Percentiles rank a stretch among this genome's conserved stretches.
These are phyloP conservation scores for Pyronema omphalodes DNA, from an alignment of 495 filamentous ascomycete genomes.

Conservation along the genomic window DNA sequence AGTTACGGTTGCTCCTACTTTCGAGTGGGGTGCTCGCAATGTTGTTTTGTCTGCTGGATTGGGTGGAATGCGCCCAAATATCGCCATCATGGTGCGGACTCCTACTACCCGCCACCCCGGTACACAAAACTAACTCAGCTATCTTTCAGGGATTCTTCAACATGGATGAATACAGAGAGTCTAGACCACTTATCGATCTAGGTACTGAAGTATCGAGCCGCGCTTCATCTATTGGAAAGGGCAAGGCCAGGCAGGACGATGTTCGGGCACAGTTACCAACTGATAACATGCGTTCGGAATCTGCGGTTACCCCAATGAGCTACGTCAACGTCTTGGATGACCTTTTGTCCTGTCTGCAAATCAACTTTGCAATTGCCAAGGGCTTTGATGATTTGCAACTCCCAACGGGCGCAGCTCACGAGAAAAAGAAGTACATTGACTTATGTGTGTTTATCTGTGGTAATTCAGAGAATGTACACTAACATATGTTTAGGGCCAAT, in stretches of 20 bases:
- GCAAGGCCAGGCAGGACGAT: conserved; percentile 6
- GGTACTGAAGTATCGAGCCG: conserved; percentile 19
- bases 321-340: conserved; percentile 80
- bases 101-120: background rate
- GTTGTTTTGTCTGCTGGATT: conserved; percentile 63
- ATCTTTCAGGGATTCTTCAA: conserved; percentile 40
- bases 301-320: conserved; percentile 42
- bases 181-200: conserved; percentile 35
- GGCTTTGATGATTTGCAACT: conserved; percentile 63
- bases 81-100: conserved; percentile 38
- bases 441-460: conserved; percentile 38
- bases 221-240: conserved; percentile 21
- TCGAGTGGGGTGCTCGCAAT: conserved; percentile 77
- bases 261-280: conserved; percentile 34
- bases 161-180: conserved; percentile 48
- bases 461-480: background rate
- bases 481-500: conserved; percentile 3
- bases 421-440: conserved; percentile 65
- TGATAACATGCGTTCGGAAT: conserved; percentile 40
- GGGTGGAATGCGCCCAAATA: conserved; percentile 83
- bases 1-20: conserved; percentile 56
- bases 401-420: conserved; percentile 35
- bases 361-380: conserved; percentile 73
- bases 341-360: conserved; percentile 52
- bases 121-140: background rate